Conservation (phyloP, 306 rosid genomes). For the Lablab purpureus region DNA sequence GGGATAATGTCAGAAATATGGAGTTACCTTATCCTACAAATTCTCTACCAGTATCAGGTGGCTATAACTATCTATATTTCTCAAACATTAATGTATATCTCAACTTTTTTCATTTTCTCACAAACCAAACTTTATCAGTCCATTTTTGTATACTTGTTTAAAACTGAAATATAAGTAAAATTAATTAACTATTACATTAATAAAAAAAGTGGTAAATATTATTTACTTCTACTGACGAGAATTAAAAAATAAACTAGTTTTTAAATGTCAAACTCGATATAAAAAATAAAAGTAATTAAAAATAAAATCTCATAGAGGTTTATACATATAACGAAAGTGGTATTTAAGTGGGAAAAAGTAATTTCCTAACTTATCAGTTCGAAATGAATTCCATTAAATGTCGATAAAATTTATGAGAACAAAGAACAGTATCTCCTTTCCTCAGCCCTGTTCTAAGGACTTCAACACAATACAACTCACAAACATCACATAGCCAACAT, state of each 20-base stretch:
- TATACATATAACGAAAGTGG: too few relatives aligned
- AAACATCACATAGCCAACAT: background rate
- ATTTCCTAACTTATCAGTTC: background rate
- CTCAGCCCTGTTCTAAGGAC: background rate
- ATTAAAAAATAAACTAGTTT: too few relatives aligned
- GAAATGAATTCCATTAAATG: background rate
- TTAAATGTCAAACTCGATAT: too few relatives aligned
- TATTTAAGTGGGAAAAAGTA: too few relatives aligned
- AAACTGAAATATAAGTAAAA: too few relatives aligned
- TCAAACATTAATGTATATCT: conserved; percentile 5
- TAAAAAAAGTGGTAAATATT: too few relatives aligned
- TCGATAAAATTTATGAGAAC: background rate
- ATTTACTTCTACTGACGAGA: too few relatives aligned
- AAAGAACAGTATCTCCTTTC: background rate
- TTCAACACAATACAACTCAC: background rate
- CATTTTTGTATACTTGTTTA: background rate
- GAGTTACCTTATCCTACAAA: background rate
- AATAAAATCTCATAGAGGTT: too few relatives aligned
- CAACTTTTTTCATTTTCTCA: conserved; percentile 6
- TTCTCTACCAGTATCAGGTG: background rate
- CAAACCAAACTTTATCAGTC: background rate
- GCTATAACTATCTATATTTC: background rate
- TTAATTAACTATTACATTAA: too few relatives aligned
- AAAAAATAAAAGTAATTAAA: too few relatives aligned
- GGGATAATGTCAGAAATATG: background rate